Percentiles rank a stretch among this genome's conserved stretches.
phyloP scores from a whole-genome alignment of 352 stramenopile species.

The Phytophthora europaea region DNA sequence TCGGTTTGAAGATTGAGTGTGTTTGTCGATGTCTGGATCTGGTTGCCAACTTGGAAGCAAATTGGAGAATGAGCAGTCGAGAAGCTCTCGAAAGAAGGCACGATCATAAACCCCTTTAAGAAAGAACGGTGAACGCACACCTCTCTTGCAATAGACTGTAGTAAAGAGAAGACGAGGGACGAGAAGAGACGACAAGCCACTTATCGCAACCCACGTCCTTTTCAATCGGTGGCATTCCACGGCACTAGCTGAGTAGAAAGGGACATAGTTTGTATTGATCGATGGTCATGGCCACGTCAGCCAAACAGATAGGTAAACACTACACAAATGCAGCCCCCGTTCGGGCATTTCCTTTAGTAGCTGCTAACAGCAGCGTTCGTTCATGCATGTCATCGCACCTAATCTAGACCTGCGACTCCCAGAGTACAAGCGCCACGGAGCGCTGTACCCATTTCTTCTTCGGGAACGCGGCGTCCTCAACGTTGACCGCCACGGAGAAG shows the following conservation, averaged over 20 bases:
- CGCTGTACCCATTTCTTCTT: constrained; percentile 84
- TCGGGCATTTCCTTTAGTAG: background rate
- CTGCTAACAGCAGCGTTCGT: background rate
- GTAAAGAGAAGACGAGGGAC: background rate
- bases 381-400: constrained; percentile 3
- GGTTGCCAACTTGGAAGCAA: constrained; percentile 31
- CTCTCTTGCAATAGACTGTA: constrained; percentile 4
- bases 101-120: background rate
- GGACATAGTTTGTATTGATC: constrained; percentile 6
- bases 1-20: background rate
- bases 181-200: background rate
- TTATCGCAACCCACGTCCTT: background rate
- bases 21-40: constrained; percentile 12
- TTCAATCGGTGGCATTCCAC: background rate
- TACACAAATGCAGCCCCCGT: constrained; percentile 19
- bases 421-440: constrained; percentile 84
- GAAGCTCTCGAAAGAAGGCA: constrained; percentile 1
- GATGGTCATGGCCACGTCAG: background rate
- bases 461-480: constrained; percentile 59
- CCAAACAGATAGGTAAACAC: constrained; percentile 9
- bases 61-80: constrained; percentile 41
- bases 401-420: constrained; percentile 65
- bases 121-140: constrained; percentile 3
- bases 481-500: constrained; percentile 83
- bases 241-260: background rate